Percentiles rank a stretch among this genome's conserved stretches.
Evolutionary conservation across 371 early-diverging fungal species (phyloP).

Genomic region (Agmasoma carcini): DNA sequence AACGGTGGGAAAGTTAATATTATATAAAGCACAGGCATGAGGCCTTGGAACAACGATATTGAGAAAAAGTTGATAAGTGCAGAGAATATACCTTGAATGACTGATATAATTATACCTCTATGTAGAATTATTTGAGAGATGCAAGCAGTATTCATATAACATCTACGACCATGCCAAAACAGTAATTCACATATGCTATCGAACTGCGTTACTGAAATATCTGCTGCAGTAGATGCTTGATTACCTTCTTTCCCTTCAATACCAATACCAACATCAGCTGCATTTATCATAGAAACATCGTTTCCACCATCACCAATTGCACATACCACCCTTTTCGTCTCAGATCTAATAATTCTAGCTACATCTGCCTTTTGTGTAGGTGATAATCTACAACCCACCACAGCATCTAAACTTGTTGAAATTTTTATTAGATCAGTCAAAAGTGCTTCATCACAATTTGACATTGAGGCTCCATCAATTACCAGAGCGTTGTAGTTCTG

Average conservation of each 20-base stretch:
- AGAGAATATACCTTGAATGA: conserved; percentile 94
- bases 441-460: conserved; percentile 61
- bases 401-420: conserved; percentile 64
- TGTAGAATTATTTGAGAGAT: conserved; percentile 94
- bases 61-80: conserved; percentile 90
- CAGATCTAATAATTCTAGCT: conserved; percentile 65
- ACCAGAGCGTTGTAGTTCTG: conserved; percentile 59
- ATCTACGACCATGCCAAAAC: conserved; percentile 89
- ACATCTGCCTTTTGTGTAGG: conserved; percentile 97
- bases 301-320: conserved; percentile 98
- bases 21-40: conserved; percentile 64
- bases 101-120: conserved; percentile 82
- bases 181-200: conserved; percentile 66
- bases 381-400: conserved; percentile 84
- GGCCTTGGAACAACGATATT: conserved; percentile 78
- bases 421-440: conserved; percentile 65
- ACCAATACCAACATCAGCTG: conserved; percentile 88
- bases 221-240: conserved; percentile 88
- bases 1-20: conserved; percentile 89
- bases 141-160: conserved; percentile 80
- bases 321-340: conserved; percentile 62
- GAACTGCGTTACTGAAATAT: conserved; percentile 81
- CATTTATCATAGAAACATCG: conserved; percentile 95
- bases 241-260: conserved; percentile 93
- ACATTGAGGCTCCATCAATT: conserved; percentile 82